Evolutionary conservation across 768 basidiomycete species (phyloP), one percentile per base, ranked within the genome.

Genomic region (Postia placenta): DNA sequence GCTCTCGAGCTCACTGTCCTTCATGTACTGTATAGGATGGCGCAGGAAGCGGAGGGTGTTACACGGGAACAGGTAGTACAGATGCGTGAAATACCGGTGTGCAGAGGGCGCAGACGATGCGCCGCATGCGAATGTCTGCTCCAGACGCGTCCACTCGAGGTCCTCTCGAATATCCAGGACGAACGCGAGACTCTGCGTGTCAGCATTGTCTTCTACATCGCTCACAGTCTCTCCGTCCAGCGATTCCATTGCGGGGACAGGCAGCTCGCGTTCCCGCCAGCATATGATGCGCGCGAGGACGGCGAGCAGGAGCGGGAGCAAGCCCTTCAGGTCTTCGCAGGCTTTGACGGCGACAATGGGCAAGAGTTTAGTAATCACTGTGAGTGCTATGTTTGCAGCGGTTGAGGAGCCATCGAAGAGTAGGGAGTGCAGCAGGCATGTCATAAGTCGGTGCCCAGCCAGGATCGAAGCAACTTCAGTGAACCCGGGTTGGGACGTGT

Each of bases 51-150:
- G 78, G 50, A 95, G 70, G 36, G 88, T 74, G 68, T 94, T 96
- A 67, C 84, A 87, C 1, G 93, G 93, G 70, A 90, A 96, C 42
- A 93, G 79, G 58, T 91, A 93, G 67, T 94, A 95, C 52, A 96
- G 71, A 39, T 76, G 75, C 2, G 84, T 83, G 67, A 92, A 92
- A 59, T 79, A 88, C 38, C 70, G 74, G 17, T 80, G 74, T 14
- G 81, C 74, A 3, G 80, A 76, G 15, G 88, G 86, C 1, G 78
- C 68, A 24, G 70, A 65, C 12, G 79, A 74, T n/a, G 71, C 64
- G 1, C 71, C 71, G 9, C 74, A 69, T 54, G 75, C 69, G 60
- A 87, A 81, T 1, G 79, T 72, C 56, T 72, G 69, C 42, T 86
- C 81, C 23, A 89, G 71, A 28, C 80, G 76, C 52, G 79, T 67